Evolutionary conservation across 306 rosid species (phyloP).

Genomic region (Citrullus mucosospermus): DNA sequence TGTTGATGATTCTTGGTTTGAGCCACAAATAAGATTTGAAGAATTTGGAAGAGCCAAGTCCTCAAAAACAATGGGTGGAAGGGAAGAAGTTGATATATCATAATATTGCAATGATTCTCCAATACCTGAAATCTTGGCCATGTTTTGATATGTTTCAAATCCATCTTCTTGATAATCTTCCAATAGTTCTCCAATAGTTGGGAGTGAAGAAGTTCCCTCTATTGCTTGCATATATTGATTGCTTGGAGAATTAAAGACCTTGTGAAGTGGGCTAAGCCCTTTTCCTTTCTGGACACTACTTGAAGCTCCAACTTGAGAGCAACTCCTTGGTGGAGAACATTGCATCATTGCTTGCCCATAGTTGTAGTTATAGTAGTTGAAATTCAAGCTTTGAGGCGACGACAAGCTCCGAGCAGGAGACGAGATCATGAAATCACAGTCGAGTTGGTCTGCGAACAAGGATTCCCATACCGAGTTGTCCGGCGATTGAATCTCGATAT

Average conservation of each 20-base stretch:
- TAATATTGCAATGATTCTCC: slow-evolving; percentile 25
- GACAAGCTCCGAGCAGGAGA: slow-evolving; percentile 63
- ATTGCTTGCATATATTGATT: slow-evolving; percentile 49
- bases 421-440: slow-evolving; percentile 69
- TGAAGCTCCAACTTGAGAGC: slow-evolving; percentile 43
- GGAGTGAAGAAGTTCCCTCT: slow-evolving; percentile 19
- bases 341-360: slow-evolving; percentile 50
- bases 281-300: slow-evolving; percentile 50
- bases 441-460: slow-evolving; percentile 60
- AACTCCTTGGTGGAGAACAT: slow-evolving; percentile 56
- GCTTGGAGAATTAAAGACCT: slow-evolving; percentile 59
- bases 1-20: slow-evolving; percentile 21
- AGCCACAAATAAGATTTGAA: slow-evolving; percentile 26
- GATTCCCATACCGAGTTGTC: slow-evolving; percentile 79
- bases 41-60: slow-evolving; percentile 25
- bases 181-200: slow-evolving; percentile 57
- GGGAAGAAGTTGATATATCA: slow-evolving; percentile 20
- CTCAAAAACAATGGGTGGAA: slow-evolving; percentile 26
- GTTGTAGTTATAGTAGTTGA: slow-evolving; percentile 28
- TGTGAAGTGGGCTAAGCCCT: slow-evolving; percentile 78
- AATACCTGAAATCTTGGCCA: slow-evolving; percentile 12
- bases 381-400: slow-evolving; percentile 36
- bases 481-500: slow-evolving; percentile 67
- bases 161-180: slow-evolving; percentile 44
- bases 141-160: slow-evolving; percentile 8